Conservation (phyloP, 208 protist species). For the Porcisia hertigi region DNA sequence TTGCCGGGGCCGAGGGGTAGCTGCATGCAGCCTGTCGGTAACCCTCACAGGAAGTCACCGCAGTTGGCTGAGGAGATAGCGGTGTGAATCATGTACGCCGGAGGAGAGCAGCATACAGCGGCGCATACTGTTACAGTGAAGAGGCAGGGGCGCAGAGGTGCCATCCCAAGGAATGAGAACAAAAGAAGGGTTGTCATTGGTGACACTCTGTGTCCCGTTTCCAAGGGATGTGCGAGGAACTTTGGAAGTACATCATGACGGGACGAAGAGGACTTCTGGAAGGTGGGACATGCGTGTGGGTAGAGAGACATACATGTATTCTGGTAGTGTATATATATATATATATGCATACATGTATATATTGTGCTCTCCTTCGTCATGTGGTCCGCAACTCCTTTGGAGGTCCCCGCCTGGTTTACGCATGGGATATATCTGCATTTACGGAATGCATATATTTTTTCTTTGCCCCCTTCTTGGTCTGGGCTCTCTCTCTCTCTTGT, state of each 20-base stretch:
- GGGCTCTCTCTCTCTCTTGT: not conserved
- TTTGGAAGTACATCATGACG: not conserved
- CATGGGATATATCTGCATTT: not conserved
- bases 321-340: not conserved
- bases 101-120: no score
- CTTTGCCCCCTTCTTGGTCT: not conserved
- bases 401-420: not conserved
- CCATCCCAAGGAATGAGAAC: not conserved
- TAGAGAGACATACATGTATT: not conserved
- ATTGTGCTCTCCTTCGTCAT: not conserved
- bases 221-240: not conserved
- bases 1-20: no score
- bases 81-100: no score
- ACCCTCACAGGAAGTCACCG: no score
- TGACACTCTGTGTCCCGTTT: not conserved
- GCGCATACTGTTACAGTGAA: not conserved
- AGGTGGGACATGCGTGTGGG: not conserved
- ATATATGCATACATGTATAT: no score
- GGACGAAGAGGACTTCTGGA: not conserved
- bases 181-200: not conserved
- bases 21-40: no score
- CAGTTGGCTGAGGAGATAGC: no score
- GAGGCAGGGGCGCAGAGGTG: not conserved
- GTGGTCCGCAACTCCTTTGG: not conserved
- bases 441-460: no score